These are phyloP conservation scores for Sugiyamaella marilandica DNA, from an alignment of 805 yeast genomes.

Conservation along the genomic window DNA sequence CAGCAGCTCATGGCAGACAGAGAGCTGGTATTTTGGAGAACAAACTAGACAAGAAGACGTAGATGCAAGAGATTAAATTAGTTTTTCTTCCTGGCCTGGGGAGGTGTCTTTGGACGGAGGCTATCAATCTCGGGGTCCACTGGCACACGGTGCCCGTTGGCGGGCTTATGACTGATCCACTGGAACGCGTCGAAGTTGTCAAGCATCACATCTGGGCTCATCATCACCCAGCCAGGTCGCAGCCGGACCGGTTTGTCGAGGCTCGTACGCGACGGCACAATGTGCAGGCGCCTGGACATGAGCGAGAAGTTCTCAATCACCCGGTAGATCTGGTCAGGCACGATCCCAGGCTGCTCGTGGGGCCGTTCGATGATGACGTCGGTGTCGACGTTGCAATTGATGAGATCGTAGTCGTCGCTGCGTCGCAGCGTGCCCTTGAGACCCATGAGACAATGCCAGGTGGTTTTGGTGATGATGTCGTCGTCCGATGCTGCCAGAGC, in stretches of 20 bases:
- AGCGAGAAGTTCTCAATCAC: slow-evolving; percentile 87
- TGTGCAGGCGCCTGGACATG: slow-evolving; percentile 77
- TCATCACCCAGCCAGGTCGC: slow-evolving; percentile 87
- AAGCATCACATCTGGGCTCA: slow-evolving; percentile 76
- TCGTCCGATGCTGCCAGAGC: slow-evolving; percentile 39
- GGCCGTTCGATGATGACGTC: slow-evolving; percentile 67
- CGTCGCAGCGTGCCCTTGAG: slow-evolving; percentile 91
- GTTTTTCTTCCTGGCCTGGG: slow-evolving; percentile 14
- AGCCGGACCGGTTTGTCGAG: slow-evolving; percentile 60
- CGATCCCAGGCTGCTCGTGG: slow-evolving; percentile 36
- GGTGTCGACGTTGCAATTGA: slow-evolving; percentile 89
- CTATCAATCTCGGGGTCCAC: slow-evolving; percentile 68
- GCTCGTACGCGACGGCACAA: slow-evolving; percentile 62
- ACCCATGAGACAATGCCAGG: slow-evolving; percentile 99
- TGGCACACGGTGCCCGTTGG: slow-evolving; percentile 55
- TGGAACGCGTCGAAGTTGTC: slow-evolving; percentile 61
- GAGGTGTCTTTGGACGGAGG: slow-evolving; percentile 81
- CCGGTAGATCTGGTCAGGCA: slow-evolving; percentile 71
- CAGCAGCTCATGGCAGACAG: not conserved
- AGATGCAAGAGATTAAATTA: not conserved
- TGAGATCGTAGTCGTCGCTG: slow-evolving; percentile 74
- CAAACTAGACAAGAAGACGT: not conserved
- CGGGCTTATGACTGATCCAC: slow-evolving; percentile 38
- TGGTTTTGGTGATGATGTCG: slow-evolving; percentile 50
- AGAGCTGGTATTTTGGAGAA: too few relatives aligned